Conservation (phyloP, 73 alveolate species). For the Tetrahymena thermophila region DNA sequence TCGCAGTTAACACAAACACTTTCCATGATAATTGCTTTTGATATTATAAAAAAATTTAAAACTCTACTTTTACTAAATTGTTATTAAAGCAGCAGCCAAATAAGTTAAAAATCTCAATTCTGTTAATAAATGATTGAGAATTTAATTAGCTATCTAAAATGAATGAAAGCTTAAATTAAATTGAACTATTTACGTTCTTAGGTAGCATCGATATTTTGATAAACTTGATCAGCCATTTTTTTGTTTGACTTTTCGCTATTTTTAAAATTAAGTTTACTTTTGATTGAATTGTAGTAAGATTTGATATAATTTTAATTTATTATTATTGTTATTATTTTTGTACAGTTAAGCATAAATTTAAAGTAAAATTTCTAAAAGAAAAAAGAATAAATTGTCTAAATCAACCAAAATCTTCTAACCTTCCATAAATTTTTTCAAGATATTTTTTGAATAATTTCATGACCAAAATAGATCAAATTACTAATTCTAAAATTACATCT, state of each 20-base stretch:
- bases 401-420: neutral
- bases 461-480: neutral
- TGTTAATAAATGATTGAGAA: too few species aligned
- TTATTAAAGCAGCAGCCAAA: too few species aligned
- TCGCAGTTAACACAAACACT: slow-evolving; percentile 88
- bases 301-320: neutral
- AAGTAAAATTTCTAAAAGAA: neutral
- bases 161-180: neutral
- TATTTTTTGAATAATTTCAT: neutral
- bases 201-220: neutral
- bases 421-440: neutral
- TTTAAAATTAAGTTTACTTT: neutral
- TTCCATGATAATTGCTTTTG: slow-evolving; percentile 55
- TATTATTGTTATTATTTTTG: neutral
- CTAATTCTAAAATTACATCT: neutral
- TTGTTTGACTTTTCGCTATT: neutral
- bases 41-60: too few species aligned
- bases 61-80: neutral
- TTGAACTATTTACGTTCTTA: neutral
- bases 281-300: neutral
- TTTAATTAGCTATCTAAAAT: too few species aligned
- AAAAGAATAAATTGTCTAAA: neutral
- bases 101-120: too few species aligned
- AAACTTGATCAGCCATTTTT: neutral
- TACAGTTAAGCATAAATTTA: neutral